Evolutionary conservation across 179 eudicot genomes (phyloP).

Genomic region (Vitellaria paradoxa): DNA sequence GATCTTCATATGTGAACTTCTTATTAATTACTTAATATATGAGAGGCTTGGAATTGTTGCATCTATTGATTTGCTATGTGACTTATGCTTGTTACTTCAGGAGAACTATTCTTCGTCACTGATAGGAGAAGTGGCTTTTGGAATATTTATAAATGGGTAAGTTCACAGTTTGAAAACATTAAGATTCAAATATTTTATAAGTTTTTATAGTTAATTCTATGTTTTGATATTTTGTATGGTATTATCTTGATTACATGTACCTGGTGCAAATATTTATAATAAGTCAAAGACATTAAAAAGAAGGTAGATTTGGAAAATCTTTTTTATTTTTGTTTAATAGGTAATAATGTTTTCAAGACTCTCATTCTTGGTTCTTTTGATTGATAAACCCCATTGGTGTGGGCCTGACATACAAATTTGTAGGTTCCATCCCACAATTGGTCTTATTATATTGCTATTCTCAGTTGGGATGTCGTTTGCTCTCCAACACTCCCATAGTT

Average conservation of each 20-base stretch:
- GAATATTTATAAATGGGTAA: conserved; percentile 98
- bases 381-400: too few relatives aligned
- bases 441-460: too few relatives aligned
- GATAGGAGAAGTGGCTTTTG: conserved; percentile 92
- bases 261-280: background rate
- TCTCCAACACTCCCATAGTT: too few relatives aligned
- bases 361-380: background rate
- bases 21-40: background rate
- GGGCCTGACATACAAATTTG: too few relatives aligned
- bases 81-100: conserved; percentile 39
- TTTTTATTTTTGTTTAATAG: background rate
- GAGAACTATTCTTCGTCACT: conserved; percentile 83
- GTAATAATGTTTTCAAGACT: background rate
- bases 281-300: background rate
- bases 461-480: too few relatives aligned
- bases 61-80: conserved; percentile 15
- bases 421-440: too few relatives aligned
- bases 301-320: background rate
- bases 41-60: background rate
- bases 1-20: background rate
- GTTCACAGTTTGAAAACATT: background rate
- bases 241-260: background rate
- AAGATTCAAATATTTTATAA: background rate
- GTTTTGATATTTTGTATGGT: background rate
- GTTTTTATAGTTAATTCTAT: background rate